These are phyloP conservation scores for Cladophialophora chaetospira DNA, from an alignment of 2,329 filamentous ascomycete genomes.

Conservation along the genomic window DNA sequence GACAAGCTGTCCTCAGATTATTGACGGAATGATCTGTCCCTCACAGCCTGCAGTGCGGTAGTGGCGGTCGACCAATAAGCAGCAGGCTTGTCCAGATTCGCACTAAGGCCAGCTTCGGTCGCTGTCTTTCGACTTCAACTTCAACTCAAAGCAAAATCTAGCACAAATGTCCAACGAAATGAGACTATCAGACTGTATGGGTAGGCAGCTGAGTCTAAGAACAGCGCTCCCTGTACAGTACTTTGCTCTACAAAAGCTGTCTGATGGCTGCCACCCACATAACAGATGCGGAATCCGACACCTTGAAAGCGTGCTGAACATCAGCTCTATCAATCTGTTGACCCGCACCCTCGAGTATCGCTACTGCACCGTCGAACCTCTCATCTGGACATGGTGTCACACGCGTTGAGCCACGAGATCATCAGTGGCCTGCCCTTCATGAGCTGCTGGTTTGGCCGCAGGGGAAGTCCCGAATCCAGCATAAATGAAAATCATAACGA, in stretches of 20 bases:
- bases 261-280: too few species aligned
- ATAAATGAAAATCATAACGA: constrained; percentile 47
- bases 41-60: constrained; percentile 15
- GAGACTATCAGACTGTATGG: too few species aligned
- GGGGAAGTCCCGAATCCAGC: constrained; percentile 32
- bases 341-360: too few species aligned
- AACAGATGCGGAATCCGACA: too few species aligned
- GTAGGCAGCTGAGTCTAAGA: too few species aligned
- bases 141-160: neutral
- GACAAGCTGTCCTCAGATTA: constrained; percentile 26
- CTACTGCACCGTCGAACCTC: too few species aligned
- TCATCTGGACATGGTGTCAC: neutral
- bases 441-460: neutral
- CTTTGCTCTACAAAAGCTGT: too few species aligned
- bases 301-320: too few species aligned
- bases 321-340: too few species aligned
- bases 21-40: constrained; percentile 15
- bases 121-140: neutral
- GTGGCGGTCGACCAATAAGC: constrained; percentile 20
- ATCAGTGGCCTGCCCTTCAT: constrained; percentile 9
- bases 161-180: neutral
- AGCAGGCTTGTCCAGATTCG: neutral
- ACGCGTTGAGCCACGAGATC: neutral
- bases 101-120: neutral
- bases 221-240: too few species aligned